phyloP scores from a whole-genome alignment of 495 filamentous ascomycete species.

The Trichoderma parareesei region DNA sequence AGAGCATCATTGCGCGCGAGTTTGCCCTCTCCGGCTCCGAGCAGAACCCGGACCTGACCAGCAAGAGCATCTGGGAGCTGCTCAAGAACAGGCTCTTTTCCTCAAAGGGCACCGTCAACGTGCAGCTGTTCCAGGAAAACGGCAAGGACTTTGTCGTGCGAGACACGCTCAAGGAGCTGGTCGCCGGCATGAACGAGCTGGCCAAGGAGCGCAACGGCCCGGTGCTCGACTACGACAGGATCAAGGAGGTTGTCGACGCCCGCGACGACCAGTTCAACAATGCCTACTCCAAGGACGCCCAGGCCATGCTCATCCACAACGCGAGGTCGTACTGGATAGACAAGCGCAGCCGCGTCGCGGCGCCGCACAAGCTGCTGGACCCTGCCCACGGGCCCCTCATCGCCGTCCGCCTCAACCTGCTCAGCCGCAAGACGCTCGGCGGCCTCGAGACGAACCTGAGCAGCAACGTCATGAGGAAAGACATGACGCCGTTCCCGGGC shows the following conservation, averaged over 20 bases:
- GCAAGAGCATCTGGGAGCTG: conserved; percentile 40
- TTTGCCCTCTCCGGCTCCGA: conserved; percentile 47
- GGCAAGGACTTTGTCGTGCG: conserved; percentile 43
- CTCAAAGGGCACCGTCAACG: conserved; percentile 35
- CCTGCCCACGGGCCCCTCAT: conserved; percentile 40
- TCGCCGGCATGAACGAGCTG: conserved; percentile 42
- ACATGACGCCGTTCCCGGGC: conserved; percentile 36
- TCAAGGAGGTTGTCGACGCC: conserved; percentile 33
- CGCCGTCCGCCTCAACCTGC: conserved; percentile 42
- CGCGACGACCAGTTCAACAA: conserved; percentile 42
- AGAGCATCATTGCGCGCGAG: conserved; percentile 41
- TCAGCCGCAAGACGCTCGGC: conserved; percentile 45
- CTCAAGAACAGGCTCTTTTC: conserved; percentile 36
- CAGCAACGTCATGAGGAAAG: conserved; percentile 36
- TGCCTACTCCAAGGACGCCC: conserved; percentile 42
- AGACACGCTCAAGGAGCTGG: conserved; percentile 37
- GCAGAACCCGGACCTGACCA: conserved; percentile 46
- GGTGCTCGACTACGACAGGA: conserved; percentile 26
- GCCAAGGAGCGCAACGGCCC: conserved; percentile 25
- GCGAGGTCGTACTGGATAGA: conserved; percentile 43
- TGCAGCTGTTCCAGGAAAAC: conserved; percentile 42
- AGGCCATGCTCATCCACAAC: conserved; percentile 43
- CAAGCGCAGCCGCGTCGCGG: conserved; percentile 29
- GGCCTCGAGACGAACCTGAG: conserved; percentile 45
- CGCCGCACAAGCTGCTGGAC: conserved; percentile 39